Percentiles rank a stretch among this genome's conserved stretches.
Evolutionary conservation across 1,284 basidiomycete species (phyloP).

Genomic region (Sphaerobolus stellatus): DNA sequence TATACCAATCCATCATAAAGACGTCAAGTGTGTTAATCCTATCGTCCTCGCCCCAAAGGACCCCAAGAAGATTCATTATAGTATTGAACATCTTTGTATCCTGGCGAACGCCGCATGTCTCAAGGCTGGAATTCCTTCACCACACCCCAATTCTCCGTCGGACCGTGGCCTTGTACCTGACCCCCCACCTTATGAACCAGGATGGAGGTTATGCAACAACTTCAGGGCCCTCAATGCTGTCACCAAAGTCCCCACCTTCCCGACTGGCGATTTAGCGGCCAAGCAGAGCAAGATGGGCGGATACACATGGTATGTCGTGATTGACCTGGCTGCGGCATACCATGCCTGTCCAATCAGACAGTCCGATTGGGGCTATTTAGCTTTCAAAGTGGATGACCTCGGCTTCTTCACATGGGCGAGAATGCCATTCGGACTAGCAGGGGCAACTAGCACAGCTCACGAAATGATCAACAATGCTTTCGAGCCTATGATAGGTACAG

Average conservation of each 20-base stretch:
- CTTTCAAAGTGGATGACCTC: constrained; percentile 18
- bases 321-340: constrained; percentile 20
- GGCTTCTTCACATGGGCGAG: constrained; percentile 18
- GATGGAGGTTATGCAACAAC: not conserved
- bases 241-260: not conserved
- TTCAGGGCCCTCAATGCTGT: not conserved
- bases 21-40: constrained; percentile 14
- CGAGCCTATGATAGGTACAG: constrained; percentile 15
- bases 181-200: not conserved
- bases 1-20: constrained; percentile 6
- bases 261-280: not conserved
- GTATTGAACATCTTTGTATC: not conserved
- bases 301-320: constrained; percentile 6
- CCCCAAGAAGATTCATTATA: not conserved
- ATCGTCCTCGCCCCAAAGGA: constrained; percentile 19
- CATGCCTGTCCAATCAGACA: constrained; percentile 18
- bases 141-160: not conserved
- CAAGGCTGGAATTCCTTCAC: not conserved
- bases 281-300: not conserved
- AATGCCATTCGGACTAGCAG: constrained; percentile 18
- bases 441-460: constrained; percentile 19
- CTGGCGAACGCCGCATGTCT: not conserved
- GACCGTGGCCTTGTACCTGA: not conserved
- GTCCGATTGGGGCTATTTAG: constrained; percentile 15
- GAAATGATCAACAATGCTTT: constrained; percentile 15